Conservation (phyloP, 441 rosid species). For the Brassica hybrid region DNA sequence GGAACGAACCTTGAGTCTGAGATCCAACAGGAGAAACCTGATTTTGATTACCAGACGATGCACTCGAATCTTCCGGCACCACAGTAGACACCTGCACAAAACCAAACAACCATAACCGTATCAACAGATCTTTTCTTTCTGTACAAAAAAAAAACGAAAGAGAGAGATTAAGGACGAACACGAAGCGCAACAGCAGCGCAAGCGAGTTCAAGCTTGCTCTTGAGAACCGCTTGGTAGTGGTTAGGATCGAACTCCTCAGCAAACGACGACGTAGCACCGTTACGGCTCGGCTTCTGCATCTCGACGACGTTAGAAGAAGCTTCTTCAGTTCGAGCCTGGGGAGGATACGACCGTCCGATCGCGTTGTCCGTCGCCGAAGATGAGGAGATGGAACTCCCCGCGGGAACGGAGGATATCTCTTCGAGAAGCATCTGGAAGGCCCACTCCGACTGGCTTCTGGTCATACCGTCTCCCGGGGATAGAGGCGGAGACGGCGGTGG, state of each 20-base stretch:
- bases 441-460: no score
- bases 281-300: constrained; percentile 30
- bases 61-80: constrained; percentile 57
- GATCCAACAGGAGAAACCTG: constrained; percentile 42
- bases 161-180: constrained; percentile 40
- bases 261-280: constrained; percentile 31
- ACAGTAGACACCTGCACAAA: constrained; percentile 21
- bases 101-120: constrained; percentile 6
- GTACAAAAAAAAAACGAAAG: background rate
- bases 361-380: no score
- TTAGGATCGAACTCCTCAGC: constrained; percentile 44
- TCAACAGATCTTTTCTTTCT: background rate
- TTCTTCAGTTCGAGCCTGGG: constrained; percentile 16
- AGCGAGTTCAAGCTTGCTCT: constrained; percentile 64
- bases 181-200: constrained; percentile 72
- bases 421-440: no score
- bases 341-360: no score
- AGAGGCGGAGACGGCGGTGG: background rate
- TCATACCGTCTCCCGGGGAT: constrained; percentile 6
- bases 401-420: no score
- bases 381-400: no score
- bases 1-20: constrained; percentile 48
- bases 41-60: constrained; percentile 41
- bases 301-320: constrained; percentile 17
- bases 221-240: constrained; percentile 60